Evolutionary conservation across 2,329 filamentous ascomycete genomes (phyloP).

Genomic region (Talaromyces pinophilus): DNA sequence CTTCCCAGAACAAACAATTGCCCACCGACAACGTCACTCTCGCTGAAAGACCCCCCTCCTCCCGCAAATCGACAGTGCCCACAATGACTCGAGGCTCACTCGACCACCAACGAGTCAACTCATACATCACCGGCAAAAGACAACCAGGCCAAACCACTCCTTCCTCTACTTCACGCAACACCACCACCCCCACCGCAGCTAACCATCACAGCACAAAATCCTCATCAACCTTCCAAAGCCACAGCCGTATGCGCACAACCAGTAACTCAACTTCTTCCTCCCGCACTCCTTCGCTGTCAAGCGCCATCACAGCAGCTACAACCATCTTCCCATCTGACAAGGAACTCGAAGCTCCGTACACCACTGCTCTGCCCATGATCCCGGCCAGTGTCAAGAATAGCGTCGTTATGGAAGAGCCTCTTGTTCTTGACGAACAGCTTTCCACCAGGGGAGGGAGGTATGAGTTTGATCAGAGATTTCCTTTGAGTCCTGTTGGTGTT

Average conservation of each 20-base stretch:
- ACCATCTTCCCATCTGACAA: slow-evolving; percentile 28
- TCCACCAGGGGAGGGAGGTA: slow-evolving; percentile 20
- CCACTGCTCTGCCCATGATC: slow-evolving; percentile 19
- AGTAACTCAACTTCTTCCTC: slow-evolving; percentile 22
- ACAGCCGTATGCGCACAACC: slow-evolving; percentile 21
- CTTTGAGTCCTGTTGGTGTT: slow-evolving; percentile 26
- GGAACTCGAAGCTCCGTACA: slow-evolving; percentile 25
- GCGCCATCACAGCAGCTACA: slow-evolving; percentile 28
- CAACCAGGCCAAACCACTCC: slow-evolving; percentile 12
- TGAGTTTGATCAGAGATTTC: slow-evolving; percentile 25
- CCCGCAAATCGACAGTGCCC: not conserved
- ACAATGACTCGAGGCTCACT: slow-evolving; percentile 8
- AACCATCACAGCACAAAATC: slow-evolving; percentile 22
- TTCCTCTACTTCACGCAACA: slow-evolving; percentile 5
- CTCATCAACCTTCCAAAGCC: slow-evolving; percentile 19
- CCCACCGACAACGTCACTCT: not conserved
- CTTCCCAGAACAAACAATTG: slow-evolving; percentile 3
- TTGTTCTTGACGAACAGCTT: slow-evolving; percentile 23
- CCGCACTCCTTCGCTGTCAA: slow-evolving; percentile 35
- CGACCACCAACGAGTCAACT: slow-evolving; percentile 13
- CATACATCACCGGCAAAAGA: slow-evolving; percentile 11
- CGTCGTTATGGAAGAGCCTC: slow-evolving; percentile 20
- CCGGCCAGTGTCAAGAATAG: slow-evolving; percentile 22
- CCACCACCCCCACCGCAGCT: not conserved
- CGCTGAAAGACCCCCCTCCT: not conserved